Evolutionary conservation across 306 rosid genomes (phyloP), one percentile per base, ranked within the genome.

Genomic region (Styphnolobium japonicum): DNA sequence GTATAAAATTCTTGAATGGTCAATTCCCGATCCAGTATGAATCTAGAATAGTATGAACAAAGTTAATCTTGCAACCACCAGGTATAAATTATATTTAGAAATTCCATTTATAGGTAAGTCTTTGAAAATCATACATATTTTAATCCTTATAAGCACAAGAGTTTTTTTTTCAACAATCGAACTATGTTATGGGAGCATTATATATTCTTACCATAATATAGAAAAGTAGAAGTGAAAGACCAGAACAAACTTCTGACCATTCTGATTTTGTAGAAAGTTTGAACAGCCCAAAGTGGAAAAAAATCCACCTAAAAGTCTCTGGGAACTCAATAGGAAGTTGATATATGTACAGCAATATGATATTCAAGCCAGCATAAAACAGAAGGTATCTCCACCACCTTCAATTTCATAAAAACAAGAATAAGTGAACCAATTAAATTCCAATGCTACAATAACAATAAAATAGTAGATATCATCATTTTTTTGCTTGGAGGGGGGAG

Each of bases 301-400:
- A 91, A 18, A 80, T 65, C 93, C 85, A 84, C 74, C 69, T 82
- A 75, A 92, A 68, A 64, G 73, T 64, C 57, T 81, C 87, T 6
- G 94, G 91, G 73, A 90, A 85, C 84, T 84, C 86, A 33, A 90
- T 8, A 15, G 96, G 96, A 57, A 94, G 96, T 87, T 94, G 98
- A 87, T 84, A 90, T 65, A 88, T 81, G 81, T 94, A 94, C 82
- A 94, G 70, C 68, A 90, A 82, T 75, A 89, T 82, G 66, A 94
- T 94, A 56, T 84, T 92, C 89, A 90, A 82, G 85, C 96, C 96
- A 60, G 93, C 97, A 76, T 90, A 92, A 62, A 85, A 79, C 40
- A 89, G 86, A 84, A 94, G 90, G 83, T 83, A 88, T 88, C 88
- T 85, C 97, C 94, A 92, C 98, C 97, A 91, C 88, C 98, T 94